Evolutionary conservation across 1,284 basidiomycete genomes (phyloP), one percentile per base, ranked within the genome.

Genomic region (Bondarzewia mesenterica): DNA sequence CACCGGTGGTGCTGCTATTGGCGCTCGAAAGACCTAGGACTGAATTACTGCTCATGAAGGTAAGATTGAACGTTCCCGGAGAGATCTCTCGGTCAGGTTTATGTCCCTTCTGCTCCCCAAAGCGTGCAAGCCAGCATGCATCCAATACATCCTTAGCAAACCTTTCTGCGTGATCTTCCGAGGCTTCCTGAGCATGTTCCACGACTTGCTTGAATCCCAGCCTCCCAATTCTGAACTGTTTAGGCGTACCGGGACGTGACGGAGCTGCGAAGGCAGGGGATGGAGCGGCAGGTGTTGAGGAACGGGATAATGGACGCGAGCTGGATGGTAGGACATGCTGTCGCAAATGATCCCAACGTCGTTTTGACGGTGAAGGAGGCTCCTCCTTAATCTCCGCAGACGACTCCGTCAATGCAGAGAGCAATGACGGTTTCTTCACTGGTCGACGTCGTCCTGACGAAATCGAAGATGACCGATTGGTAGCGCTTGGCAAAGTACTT

Each of bases 121-220:
- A 72, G 15, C 74, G 71, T 35, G 71, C 68, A 15, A 64, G 61
- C 68, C 71, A 73, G 53, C 76, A 80, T 3, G 78, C 70, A 50
- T 62, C 70, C 49, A 71, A 66, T 0, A 84, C 61, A 21, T 81
- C 78, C 41, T 72, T 69, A 1, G 71, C 63, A 46, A 81, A 71
- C 50, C 65, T 69, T 12, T 66, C 68, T 7, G 64, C 59, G 43
- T 77, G 72, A 45, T 76, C 72, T 2, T 66, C 63, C 25, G 65
- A 65, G 16, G 65, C 62, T 51, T 75, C 75, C 18, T 72, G 72
- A 2, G 68, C 79, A 46, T 77, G 72, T 16, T 82, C 79, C 1
- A 82, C 80, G 6, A 81, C 75, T 23, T 82, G 77, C 26, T 75
- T 70, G 54, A 83, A 78, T 1, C 75, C 78, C 12, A 78, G 64